Evolutionary conservation across 768 basidiomycete species (phyloP).

Genomic region (Saitozyma podzolica): DNA sequence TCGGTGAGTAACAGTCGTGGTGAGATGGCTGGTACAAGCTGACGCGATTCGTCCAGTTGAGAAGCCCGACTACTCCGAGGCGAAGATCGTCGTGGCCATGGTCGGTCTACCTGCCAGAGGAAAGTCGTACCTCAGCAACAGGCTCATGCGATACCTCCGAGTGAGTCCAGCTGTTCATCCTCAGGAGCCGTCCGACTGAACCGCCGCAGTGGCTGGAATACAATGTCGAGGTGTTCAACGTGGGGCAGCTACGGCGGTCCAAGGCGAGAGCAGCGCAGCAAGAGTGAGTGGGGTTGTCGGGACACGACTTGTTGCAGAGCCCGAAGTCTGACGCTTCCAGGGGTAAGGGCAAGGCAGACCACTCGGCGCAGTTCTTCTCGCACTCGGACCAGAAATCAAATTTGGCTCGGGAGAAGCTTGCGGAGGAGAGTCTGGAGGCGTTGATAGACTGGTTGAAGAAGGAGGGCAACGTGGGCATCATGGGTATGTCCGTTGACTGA

Average conservation of each 20-base stretch:
- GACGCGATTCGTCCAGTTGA: slow-evolving; percentile 61
- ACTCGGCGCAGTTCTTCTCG: slow-evolving; percentile 86
- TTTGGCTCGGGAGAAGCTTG: slow-evolving; percentile 73
- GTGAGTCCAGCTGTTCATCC: slow-evolving; percentile 56
- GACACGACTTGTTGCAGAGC: not conserved
- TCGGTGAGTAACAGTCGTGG: slow-evolving; percentile 30
- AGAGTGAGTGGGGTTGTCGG: slow-evolving; percentile 10
- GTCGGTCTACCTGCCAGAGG: slow-evolving; percentile 96
- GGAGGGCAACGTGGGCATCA: slow-evolving; percentile 91
- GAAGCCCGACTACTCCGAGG: slow-evolving; percentile 97
- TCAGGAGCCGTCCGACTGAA: not conserved
- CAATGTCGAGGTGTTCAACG: slow-evolving; percentile 97
- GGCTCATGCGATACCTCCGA: slow-evolving; percentile 91
- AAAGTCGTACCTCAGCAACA: slow-evolving; percentile 97
- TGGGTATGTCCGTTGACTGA: slow-evolving; percentile 61
- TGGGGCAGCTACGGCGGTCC: slow-evolving; percentile 86
- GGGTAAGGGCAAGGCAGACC: slow-evolving; percentile 84
- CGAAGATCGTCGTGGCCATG: slow-evolving; percentile 98
- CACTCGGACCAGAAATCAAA: slow-evolving; percentile 78
- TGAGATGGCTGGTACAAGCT: slow-evolving; percentile 3
- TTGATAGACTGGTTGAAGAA: slow-evolving; percentile 91
- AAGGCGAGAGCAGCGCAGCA: slow-evolving; percentile 59
- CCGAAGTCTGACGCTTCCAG: slow-evolving; percentile 52
- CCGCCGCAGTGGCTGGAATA: slow-evolving; percentile 89
- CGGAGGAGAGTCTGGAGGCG: slow-evolving; percentile 90